Conservation (phyloP, 305 asterid genomes). For the Andrographis paniculata region DNA sequence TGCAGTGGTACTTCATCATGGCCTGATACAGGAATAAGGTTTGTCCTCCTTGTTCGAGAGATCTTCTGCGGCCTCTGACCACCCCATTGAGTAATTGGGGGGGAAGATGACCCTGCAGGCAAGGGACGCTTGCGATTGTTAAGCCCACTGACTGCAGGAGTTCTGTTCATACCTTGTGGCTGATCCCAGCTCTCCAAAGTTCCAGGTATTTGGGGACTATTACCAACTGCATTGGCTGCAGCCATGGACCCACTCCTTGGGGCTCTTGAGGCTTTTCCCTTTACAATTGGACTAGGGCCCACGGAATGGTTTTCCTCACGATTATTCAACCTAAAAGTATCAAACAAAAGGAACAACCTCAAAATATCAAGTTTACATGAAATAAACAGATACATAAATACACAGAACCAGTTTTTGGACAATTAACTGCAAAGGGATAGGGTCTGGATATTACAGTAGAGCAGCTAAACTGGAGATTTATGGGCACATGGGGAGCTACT, state of each 20-base stretch:
- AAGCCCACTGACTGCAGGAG: constrained; percentile 46
- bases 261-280: constrained; percentile 93
- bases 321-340: constrained; percentile 55
- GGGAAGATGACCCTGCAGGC: constrained; percentile 76
- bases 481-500: constrained; percentile 17
- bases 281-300: constrained; percentile 50
- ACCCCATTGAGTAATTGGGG: constrained; percentile 94
- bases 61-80: constrained; percentile 97
- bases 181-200: constrained; percentile 88
- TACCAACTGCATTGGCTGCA: constrained; percentile 41
- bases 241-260: constrained; percentile 58
- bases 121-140: constrained; percentile 76
- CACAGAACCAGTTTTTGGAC: neutral
- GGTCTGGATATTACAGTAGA: constrained; percentile 2
- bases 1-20: constrained; percentile 67
- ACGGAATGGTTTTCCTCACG: constrained; percentile 54
- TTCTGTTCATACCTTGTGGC: constrained; percentile 42
- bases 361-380: neutral
- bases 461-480: neutral
- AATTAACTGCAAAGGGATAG: neutral
- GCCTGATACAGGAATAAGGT: constrained; percentile 77
- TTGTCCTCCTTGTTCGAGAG: constrained; percentile 88
- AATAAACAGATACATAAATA: neutral
- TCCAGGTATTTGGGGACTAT: constrained; percentile 47
- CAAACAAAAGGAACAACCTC: constrained; percentile 18